Conservation (phyloP, 768 basidiomycete genomes). For the Boletus subparvulus region DNA sequence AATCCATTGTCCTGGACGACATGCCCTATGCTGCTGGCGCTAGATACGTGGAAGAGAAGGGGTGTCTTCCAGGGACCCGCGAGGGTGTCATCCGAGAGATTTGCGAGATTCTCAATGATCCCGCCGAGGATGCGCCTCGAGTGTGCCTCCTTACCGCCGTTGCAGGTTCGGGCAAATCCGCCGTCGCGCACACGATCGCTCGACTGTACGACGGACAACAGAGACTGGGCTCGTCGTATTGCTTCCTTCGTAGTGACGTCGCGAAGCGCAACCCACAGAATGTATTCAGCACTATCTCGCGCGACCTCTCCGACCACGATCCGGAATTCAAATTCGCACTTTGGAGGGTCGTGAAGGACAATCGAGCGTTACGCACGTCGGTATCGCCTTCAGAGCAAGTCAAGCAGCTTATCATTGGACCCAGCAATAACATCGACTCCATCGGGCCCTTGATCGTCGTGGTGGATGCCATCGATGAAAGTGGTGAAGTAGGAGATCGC, state of each 20-base stretch:
- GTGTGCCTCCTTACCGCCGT: slow-evolving; percentile 19
- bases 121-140: neutral
- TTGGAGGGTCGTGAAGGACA: too few relatives aligned
- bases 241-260: slow-evolving; percentile 8
- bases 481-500: slow-evolving; percentile 8
- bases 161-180: slow-evolving; percentile 4
- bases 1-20: neutral
- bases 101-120: neutral
- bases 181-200: neutral
- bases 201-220: neutral
- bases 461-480: slow-evolving; percentile 28
- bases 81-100: neutral
- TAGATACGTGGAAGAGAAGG: neutral
- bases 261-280: slow-evolving; percentile 9
- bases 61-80: neutral
- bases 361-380: neutral
- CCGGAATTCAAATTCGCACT: too few relatives aligned
- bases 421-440: neutral
- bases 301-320: slow-evolving; percentile 25
- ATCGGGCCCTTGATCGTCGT: neutral
- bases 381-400: slow-evolving; percentile 15
- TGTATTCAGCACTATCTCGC: slow-evolving; percentile 28
- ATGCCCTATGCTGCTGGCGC: neutral
- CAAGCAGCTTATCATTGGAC: neutral
- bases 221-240: slow-evolving; percentile 2